These are phyloP conservation scores for Fusarium robinianum DNA, from an alignment of 2,329 filamentous ascomycete species.

Conservation along the genomic window DNA sequence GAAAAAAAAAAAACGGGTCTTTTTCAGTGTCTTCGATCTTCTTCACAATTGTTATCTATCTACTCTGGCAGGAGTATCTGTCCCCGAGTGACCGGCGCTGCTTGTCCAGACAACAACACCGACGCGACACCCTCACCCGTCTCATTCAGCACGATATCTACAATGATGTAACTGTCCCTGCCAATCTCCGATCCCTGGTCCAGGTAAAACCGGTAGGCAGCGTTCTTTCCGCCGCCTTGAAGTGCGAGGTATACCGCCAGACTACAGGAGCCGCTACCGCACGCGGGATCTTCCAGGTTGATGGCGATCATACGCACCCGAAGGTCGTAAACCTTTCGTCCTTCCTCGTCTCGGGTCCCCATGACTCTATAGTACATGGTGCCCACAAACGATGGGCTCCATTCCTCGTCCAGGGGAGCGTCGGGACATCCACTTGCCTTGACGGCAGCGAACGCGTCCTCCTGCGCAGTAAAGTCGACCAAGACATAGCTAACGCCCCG, in stretches of 20 bases:
- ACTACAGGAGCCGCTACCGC: conserved; percentile 13
- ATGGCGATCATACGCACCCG: conserved; percentile 24
- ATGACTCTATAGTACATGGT: conserved; percentile 13
- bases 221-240: conserved; percentile 2
- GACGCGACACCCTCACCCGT: background rate
- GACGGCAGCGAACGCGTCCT: conserved; percentile 6
- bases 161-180: conserved; percentile 10
- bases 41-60: no score
- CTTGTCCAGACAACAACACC: conserved; percentile 17
- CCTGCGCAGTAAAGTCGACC: conserved; percentile 7
- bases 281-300: conserved; percentile 17
- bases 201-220: conserved; percentile 7
- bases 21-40: no score
- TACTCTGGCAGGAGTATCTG: conserved; percentile 8
- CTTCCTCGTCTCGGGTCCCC: background rate
- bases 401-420: conserved; percentile 7
- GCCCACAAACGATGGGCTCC: conserved; percentile 11
- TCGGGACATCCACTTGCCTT: background rate
- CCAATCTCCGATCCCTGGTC: conserved; percentile 19
- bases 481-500: conserved; percentile 5
- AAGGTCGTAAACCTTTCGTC: conserved; percentile 1
- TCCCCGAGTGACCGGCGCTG: conserved; percentile 11
- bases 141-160: conserved; percentile 5
- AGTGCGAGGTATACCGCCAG: conserved; percentile 15
- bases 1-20: no score